phyloP scores from a whole-genome alignment of 257 asterid species.

The Solanum medicagineum region DNA sequence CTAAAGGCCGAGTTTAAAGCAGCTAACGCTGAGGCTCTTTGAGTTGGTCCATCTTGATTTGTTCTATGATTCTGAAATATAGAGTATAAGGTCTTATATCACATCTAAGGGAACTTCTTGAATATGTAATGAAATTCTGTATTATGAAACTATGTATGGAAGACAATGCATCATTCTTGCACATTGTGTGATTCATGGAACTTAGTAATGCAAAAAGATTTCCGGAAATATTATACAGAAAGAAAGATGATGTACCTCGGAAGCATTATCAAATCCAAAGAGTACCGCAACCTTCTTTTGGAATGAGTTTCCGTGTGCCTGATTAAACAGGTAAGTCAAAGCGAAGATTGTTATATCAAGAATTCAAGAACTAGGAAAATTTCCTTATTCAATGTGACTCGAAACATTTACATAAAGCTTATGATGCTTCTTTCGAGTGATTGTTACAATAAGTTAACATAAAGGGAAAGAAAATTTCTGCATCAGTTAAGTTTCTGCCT shows the following conservation, averaged over 20 bases:
- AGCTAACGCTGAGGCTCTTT: slow-evolving; percentile 96
- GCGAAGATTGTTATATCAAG: background rate
- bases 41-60: slow-evolving; percentile 79
- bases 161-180: background rate
- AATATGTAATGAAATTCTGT: background rate
- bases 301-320: slow-evolving; percentile 94
- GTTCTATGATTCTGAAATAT: slow-evolving; percentile 24
- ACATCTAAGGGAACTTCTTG: background rate
- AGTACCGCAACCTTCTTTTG: slow-evolving; percentile 83
- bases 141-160: background rate
- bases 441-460: too few relatives aligned
- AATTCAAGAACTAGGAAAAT: too few relatives aligned
- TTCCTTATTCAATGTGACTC: too few relatives aligned
- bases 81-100: background rate
- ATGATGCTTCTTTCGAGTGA: background rate
- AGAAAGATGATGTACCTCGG: slow-evolving; percentile 36
- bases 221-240: background rate
- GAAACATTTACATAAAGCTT: too few relatives aligned
- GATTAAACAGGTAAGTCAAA: slow-evolving; percentile 1
- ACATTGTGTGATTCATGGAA: background rate
- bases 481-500: background rate
- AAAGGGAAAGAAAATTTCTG: background rate
- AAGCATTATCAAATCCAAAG: slow-evolving; percentile 61
- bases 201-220: background rate
- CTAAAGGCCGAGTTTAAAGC: slow-evolving; percentile 85